Evolutionary conservation across 192 early-diverging fungal genomes (phyloP).

Genomic region (Backusella circina): DNA sequence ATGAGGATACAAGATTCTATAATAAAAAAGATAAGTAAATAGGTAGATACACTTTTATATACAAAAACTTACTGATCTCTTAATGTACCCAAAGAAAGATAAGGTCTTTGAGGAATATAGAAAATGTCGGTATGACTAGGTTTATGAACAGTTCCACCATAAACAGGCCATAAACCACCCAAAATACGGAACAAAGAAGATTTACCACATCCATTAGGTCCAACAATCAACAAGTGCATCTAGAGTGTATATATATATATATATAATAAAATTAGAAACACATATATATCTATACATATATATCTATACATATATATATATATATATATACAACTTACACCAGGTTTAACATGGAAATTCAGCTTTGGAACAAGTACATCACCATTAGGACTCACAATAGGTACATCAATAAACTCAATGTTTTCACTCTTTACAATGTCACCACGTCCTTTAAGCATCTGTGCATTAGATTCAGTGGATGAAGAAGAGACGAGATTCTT

Average conservation of each 20-base stretch:
- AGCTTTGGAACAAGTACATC: slow-evolving; percentile 87
- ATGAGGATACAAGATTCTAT: slow-evolving; percentile 89
- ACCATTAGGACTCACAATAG: slow-evolving; percentile 93
- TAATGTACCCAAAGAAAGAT: slow-evolving; percentile 88
- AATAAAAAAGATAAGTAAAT: not conserved
- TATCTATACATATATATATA: not conserved
- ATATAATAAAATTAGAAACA: not conserved
- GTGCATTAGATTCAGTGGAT: slow-evolving; percentile 50
- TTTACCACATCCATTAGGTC: slow-evolving; percentile 95
- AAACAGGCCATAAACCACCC: slow-evolving; percentile 94
- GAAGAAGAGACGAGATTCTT: slow-evolving; percentile 64
- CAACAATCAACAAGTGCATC: slow-evolving; percentile 84
- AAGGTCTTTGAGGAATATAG: slow-evolving; percentile 99
- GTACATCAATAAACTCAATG: slow-evolving; percentile 88
- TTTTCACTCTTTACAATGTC: slow-evolving; percentile 66
- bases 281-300: not conserved
- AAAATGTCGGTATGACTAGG: slow-evolving; percentile 86
- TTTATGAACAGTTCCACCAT: slow-evolving; percentile 74
- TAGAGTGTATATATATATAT: not conserved
- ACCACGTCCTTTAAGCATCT: slow-evolving; percentile 61
- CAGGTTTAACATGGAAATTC: slow-evolving; percentile 84
- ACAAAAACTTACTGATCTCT: slow-evolving; percentile 81
- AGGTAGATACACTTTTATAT: not conserved
- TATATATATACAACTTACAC: slow-evolving; percentile 35
- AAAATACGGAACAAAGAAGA: slow-evolving; percentile 94